Percentiles rank a stretch among this genome's conserved stretches.
phyloP scores from a whole-genome alignment of 495 filamentous ascomycete species.

The Penicillium lividum region DNA sequence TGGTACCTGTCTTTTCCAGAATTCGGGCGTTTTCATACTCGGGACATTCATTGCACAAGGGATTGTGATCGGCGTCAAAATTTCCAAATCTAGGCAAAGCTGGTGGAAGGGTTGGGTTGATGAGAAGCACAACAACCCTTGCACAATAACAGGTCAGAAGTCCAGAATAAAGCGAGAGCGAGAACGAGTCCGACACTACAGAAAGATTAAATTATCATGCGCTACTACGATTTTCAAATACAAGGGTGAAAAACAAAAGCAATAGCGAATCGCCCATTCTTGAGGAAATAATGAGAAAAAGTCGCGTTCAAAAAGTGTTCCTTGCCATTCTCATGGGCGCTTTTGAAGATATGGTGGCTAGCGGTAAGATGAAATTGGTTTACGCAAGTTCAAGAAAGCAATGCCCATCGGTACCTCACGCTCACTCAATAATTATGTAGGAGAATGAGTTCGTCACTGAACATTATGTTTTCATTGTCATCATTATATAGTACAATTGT shows the following conservation, averaged over 20 bases:
- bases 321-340: no score
- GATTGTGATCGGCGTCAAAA: neutral
- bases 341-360: no score
- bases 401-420: no score
- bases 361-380: no score
- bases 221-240: neutral
- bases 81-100: neutral
- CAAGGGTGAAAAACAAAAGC: neutral
- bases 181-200: neutral
- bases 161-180: neutral
- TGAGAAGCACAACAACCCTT: neutral
- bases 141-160: neutral
- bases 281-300: neutral
- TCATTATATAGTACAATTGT: no score
- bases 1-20: constrained; percentile 1
- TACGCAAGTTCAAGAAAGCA: no score
- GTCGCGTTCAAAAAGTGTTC: no score
- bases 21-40: neutral
- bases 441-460: no score
- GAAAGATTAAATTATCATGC: neutral
- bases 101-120: neutral
- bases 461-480: no score
- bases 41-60: neutral
- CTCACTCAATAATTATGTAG: no score
- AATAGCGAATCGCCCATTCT: neutral